These are phyloP conservation scores for Hypomyces rosellus DNA, from an alignment of 2,329 filamentous ascomycete species.

Conservation along the genomic window DNA sequence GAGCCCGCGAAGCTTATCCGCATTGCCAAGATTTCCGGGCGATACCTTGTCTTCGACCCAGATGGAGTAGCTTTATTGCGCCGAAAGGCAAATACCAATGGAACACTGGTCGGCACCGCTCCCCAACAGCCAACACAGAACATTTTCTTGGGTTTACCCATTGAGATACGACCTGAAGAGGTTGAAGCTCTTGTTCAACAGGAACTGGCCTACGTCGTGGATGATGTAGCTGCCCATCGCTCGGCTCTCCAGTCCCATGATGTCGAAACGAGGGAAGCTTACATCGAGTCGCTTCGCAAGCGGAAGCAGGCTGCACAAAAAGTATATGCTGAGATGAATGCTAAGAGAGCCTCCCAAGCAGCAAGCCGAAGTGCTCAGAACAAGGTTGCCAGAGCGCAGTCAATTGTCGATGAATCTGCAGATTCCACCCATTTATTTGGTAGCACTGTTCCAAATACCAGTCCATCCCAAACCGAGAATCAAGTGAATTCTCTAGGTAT, in stretches of 20 bases:
- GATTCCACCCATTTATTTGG: not conserved
- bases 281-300: slow-evolving; percentile 51
- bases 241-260: slow-evolving; percentile 54
- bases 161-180: slow-evolving; percentile 90
- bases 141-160: slow-evolving; percentile 79
- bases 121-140: slow-evolving; percentile 94
- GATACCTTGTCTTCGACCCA: slow-evolving; percentile 86
- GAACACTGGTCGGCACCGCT: slow-evolving; percentile 78
- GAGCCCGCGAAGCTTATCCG: slow-evolving; percentile 48
- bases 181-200: slow-evolving; percentile 73
- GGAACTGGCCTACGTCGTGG: slow-evolving; percentile 69
- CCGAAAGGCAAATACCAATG: slow-evolving; percentile 74
- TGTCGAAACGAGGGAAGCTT: slow-evolving; percentile 52
- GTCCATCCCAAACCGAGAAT: slow-evolving; percentile 1
- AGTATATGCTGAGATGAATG: slow-evolving; percentile 33
- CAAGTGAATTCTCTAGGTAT: slow-evolving; percentile 22
- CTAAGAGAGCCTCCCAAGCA: slow-evolving; percentile 27
- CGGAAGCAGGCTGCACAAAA: slow-evolving; percentile 37
- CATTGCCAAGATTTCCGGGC: slow-evolving; percentile 72
- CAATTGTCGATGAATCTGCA: too few relatives aligned
- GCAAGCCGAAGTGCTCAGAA: slow-evolving; percentile 10
- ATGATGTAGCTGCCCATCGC: slow-evolving; percentile 68
- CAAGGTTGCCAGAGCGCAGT: too few relatives aligned
- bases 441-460: not conserved
- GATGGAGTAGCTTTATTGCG: slow-evolving; percentile 73